phyloP scores from a whole-genome alignment of 2,329 filamentous ascomycete species.

The Alternaria sp. region DNA sequence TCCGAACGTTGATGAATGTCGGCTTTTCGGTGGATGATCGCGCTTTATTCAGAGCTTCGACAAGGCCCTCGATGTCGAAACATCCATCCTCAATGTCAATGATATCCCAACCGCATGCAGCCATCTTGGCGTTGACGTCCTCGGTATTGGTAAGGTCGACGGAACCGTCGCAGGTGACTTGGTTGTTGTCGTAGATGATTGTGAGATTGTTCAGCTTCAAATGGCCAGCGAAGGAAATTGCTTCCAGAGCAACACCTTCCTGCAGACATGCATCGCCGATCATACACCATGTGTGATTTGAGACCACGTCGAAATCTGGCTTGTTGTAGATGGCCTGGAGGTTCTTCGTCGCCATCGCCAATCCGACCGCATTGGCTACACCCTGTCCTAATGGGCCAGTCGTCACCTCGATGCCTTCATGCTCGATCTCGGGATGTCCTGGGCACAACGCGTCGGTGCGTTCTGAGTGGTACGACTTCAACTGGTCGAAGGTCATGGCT shows the following conservation, averaged over 20 bases:
- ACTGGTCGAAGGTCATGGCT: conserved; percentile 62
- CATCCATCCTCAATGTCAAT: conserved; percentile 62
- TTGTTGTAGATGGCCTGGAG: conserved; percentile 67
- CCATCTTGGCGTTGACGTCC: conserved; percentile 65
- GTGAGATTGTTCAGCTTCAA: conserved; percentile 63
- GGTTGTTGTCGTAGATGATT: conserved; percentile 67
- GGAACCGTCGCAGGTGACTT: conserved; percentile 65
- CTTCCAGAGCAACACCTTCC: conserved; percentile 65
- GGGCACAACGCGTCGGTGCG: conserved; percentile 58
- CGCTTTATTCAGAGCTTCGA: conserved; percentile 56
- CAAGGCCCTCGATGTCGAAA: conserved; percentile 58
- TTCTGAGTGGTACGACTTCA: conserved; percentile 61
- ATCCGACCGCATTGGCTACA: conserved; percentile 62
- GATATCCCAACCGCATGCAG: conserved; percentile 63
- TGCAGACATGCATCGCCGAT: conserved; percentile 64
- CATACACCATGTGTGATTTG: conserved; percentile 63
- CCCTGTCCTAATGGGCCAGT: conserved; percentile 67
- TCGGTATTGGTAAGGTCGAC: conserved; percentile 62
- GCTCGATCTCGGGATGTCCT: conserved; percentile 65
- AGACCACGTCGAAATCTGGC: conserved; percentile 55
- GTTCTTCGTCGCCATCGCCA: conserved; percentile 62
- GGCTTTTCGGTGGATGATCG: conserved; percentile 57
- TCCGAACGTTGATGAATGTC: conserved; percentile 65
- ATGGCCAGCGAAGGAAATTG: conserved; percentile 64
- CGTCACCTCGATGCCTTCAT: conserved; percentile 64